phyloP scores from a whole-genome alignment of 2,329 filamentous ascomycete species.

The Cryphonectria naterciae region DNA sequence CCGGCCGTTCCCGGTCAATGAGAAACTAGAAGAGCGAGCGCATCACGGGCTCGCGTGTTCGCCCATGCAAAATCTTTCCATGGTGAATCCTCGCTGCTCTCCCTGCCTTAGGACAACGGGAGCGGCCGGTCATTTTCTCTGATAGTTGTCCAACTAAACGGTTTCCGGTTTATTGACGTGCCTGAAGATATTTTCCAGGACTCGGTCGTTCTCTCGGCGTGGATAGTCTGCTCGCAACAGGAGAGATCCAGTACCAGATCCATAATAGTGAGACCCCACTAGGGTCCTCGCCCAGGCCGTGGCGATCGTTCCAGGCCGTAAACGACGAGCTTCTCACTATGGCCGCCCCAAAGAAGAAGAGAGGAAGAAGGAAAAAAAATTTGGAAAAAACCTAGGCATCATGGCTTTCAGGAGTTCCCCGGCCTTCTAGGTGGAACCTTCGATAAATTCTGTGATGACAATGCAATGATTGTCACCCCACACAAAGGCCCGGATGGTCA shows the following conservation, averaged over 20 bases:
- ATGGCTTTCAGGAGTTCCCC: slow-evolving; percentile 24
- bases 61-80: neutral
- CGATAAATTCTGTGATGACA: slow-evolving; percentile 15
- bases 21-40: neutral
- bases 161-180: slow-evolving; percentile 24
- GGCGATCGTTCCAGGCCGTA: slow-evolving; percentile 25
- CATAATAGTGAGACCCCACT: slow-evolving; percentile 27
- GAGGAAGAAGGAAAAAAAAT: neutral
- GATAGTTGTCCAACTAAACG: slow-evolving; percentile 16
- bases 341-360: slow-evolving; percentile 15
- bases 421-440: slow-evolving; percentile 17
- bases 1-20: neutral
- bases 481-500: slow-evolving; percentile 24
- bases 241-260: slow-evolving; percentile 28
- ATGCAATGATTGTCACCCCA: slow-evolving; percentile 30
- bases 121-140: neutral
- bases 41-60: neutral
- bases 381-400: slow-evolving; percentile 4
- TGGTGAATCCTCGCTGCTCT: neutral
- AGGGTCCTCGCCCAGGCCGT: slow-evolving; percentile 26
- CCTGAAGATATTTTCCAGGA: slow-evolving; percentile 17
- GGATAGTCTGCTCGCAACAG: slow-evolving; percentile 21
- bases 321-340: slow-evolving; percentile 13
- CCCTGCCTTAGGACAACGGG: neutral
- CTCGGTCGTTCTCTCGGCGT: slow-evolving; percentile 30